Evolutionary conservation across 495 filamentous ascomycete genomes (phyloP), one percentile per base, ranked within the genome.

Genomic region (Penicillium chermesinum): DNA sequence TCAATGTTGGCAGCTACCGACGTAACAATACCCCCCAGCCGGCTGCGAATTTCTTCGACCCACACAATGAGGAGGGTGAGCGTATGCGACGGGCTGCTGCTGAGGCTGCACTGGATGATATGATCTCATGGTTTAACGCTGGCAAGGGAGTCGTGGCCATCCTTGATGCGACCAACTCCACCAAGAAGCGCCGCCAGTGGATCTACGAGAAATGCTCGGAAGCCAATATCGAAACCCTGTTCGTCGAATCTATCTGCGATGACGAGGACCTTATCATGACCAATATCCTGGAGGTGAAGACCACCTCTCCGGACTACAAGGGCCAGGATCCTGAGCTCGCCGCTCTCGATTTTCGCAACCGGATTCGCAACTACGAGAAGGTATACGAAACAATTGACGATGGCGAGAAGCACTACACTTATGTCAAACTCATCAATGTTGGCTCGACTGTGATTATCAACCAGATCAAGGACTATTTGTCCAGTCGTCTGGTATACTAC

Each of bases 261-360:
- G 84, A 96, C 48, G 89, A 96, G 61, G 85, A 91, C 33, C 65
- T 96, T 41, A 93, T 98, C 68, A 94, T 95, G 87, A 85, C 79
- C 73, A 98, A 98, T 65, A 95, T 98, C 60, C 82, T 89, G 45
- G 93, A 96, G 63, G 93, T 98, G 51, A 98, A 98, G 78, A 94
- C 91, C 2, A 91, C 88, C 9, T 93, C 87, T 10, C 93, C 93
- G 1, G 93, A 98, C 65, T 98, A 98, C 67, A 72, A 80, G 52
- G 93, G 91, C 15, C 89, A 94, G 62, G 93, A 98, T 61, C 93
- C 93, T 12, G 93, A 98, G 59, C 70, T 74, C 17, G 93, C 93
- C 16, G 93, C 89, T 2, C 66, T 81, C 40, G 93, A 98, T 66
- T 98, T 98, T 71, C 84, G 87, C 44, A 86, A 91, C 46, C 86